Conservation (phyloP, 495 filamentous ascomycete species). For the Rhizodiscina lignyota region DNA sequence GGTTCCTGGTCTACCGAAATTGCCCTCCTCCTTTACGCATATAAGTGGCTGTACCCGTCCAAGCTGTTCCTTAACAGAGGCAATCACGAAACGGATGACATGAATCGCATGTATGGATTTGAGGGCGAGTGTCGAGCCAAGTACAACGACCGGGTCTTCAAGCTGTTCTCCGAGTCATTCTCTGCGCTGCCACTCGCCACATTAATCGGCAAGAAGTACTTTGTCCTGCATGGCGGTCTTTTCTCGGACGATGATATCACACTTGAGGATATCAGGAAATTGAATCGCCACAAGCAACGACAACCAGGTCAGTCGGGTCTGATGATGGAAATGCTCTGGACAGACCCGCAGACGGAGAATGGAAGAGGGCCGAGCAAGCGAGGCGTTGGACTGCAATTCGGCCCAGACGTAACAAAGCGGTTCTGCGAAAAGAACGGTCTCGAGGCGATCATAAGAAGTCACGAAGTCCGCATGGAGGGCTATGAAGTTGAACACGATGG, state of each 20-base stretch:
- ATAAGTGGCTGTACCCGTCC: slow-evolving; percentile 85
- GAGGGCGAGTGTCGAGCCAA: slow-evolving; percentile 97
- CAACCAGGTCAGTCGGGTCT: slow-evolving; percentile 91
- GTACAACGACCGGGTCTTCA: slow-evolving; percentile 85
- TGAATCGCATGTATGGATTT: slow-evolving; percentile 98
- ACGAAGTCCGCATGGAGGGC: slow-evolving; percentile 95
- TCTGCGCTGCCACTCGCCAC: slow-evolving; percentile 87
- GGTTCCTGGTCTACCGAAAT: slow-evolving; percentile 97
- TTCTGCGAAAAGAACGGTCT: slow-evolving; percentile 95
- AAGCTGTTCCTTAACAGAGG: slow-evolving; percentile 92
- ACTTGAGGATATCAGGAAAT: slow-evolving; percentile 81
- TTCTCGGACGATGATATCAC: slow-evolving; percentile 95
- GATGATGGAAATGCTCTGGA: slow-evolving; percentile 99
- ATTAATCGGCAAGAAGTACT: slow-evolving; percentile 76
- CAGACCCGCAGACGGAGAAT: slow-evolving; percentile 73
- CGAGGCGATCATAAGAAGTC: slow-evolving; percentile 86
- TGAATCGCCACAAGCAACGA: slow-evolving; percentile 79
- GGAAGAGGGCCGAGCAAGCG: slow-evolving; percentile 91
- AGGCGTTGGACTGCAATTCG: slow-evolving; percentile 91
- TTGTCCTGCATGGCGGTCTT: slow-evolving; percentile 87
- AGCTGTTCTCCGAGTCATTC: slow-evolving; percentile 96
- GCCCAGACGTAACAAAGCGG: slow-evolving; percentile 87
- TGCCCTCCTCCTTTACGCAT: slow-evolving; percentile 80
- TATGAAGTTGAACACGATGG: slow-evolving; percentile 97
- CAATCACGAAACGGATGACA: slow-evolving; percentile 98